Conservation (phyloP, 208 protist genomes). For the Acanthamoeba culbertsoni region DNA sequence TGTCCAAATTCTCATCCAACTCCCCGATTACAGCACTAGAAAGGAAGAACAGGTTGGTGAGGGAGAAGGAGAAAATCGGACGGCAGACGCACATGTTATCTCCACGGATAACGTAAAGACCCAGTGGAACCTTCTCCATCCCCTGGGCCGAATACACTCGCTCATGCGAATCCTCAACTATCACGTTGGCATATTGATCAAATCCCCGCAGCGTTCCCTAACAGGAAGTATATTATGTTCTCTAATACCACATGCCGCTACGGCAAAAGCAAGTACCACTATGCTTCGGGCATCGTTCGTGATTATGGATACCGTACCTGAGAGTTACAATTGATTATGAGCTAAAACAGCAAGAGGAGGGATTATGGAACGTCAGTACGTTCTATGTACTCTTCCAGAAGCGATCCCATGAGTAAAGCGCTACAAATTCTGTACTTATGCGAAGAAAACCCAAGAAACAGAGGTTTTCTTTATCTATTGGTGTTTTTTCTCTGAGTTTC, state of each 20-base stretch:
- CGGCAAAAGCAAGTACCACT: background rate
- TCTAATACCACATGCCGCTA: background rate
- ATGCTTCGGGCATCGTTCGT: constrained; percentile 35
- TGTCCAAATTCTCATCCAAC: constrained; percentile 18
- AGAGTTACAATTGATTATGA: background rate
- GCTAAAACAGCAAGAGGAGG: background rate
- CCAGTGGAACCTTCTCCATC: constrained; percentile 76
- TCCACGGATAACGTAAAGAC: constrained; percentile 82
- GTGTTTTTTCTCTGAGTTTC: background rate
- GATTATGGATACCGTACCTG: constrained; percentile 19
- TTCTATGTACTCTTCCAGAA: constrained; percentile 42
- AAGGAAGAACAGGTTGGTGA: background rate
- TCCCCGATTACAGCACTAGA: constrained; percentile 31
- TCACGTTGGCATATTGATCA: constrained; percentile 80
- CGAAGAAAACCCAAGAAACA: background rate
- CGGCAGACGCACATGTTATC: constrained; percentile 79
- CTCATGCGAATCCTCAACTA: constrained; percentile 80
- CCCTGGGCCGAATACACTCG: constrained; percentile 75
- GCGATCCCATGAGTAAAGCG: background rate
- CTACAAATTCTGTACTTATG: background rate
- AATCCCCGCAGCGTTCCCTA: constrained; percentile 65
- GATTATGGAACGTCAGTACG: background rate
- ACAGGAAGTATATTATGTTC: background rate
- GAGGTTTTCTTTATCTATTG: background rate
- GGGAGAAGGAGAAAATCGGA: background rate